A percentile compares a stretch with the other conserved stretches of the same genome.
phyloP scores from a whole-genome alignment of 495 filamentous ascomycete genomes.

The Venustampulla echinocandica region DNA sequence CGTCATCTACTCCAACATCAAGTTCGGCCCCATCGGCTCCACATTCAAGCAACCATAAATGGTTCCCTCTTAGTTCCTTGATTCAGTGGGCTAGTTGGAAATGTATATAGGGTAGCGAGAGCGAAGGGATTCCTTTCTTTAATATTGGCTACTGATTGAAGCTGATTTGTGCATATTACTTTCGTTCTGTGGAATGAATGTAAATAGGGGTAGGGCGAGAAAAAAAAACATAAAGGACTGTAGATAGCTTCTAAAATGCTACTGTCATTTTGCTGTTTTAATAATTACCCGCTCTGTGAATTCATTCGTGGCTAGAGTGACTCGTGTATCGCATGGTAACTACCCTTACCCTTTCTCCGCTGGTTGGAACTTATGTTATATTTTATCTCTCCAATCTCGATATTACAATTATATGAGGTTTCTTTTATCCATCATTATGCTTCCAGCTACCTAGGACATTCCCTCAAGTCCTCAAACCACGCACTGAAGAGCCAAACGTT shows the following conservation, averaged over 20 bases:
- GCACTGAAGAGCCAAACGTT: no score
- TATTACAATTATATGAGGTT: no score
- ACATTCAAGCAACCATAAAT: constrained; percentile 23
- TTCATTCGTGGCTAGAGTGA: no score
- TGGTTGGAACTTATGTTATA: no score
- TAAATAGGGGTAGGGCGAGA: background rate
- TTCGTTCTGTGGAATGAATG: background rate
- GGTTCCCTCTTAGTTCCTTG: background rate
- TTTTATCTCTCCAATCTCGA: no score
- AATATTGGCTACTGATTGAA: background rate
- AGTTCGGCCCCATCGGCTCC: constrained; percentile 56
- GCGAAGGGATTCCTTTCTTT: background rate
- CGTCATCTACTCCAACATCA: constrained; percentile 60
- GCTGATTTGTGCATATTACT: background rate
- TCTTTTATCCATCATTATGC: no score
- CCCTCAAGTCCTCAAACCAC: no score
- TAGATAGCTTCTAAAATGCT: background rate
- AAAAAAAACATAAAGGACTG: background rate
- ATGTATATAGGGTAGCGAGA: background rate
- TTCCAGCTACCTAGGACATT: no score
- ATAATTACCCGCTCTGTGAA: no score
- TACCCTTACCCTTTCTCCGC: no score
- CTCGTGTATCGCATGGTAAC: no score
- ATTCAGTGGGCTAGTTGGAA: background rate
- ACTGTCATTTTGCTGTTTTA: constrained; percentile 60